Evolutionary conservation across 2,329 filamentous ascomycete genomes (phyloP).

Genomic region (Malbranchea zuffiana): DNA sequence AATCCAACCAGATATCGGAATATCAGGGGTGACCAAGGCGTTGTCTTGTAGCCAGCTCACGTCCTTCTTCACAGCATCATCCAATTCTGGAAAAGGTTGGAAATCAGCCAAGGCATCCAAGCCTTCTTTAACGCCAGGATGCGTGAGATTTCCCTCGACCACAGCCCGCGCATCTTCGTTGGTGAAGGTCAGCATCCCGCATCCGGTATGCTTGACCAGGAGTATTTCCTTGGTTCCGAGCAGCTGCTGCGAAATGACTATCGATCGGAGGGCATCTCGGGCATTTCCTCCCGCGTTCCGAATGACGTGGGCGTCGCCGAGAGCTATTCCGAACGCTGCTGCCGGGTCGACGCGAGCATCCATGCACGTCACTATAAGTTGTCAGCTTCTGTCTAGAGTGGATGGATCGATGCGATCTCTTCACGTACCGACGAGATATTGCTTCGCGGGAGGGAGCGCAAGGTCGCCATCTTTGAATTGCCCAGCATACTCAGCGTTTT

Average conservation of each 20-base stretch:
- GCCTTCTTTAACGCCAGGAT: constrained; percentile 39
- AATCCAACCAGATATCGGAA: constrained; percentile 60
- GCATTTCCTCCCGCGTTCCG: constrained; percentile 61
- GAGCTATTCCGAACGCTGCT: constrained; percentile 55
- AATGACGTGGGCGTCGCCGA: constrained; percentile 70
- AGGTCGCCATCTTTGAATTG: constrained; percentile 57
- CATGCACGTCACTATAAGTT: constrained; percentile 61
- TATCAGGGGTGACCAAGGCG: constrained; percentile 49
- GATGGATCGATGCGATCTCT: background rate
- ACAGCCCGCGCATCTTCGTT: constrained; percentile 46
- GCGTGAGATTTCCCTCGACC: constrained; percentile 50
- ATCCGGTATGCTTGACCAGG: constrained; percentile 62
- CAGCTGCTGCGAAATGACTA: constrained; percentile 69
- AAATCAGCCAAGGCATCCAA: constrained; percentile 46
- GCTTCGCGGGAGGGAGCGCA: constrained; percentile 57
- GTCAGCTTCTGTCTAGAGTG: background rate
- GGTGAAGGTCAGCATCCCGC: constrained; percentile 61
- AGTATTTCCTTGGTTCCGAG: constrained; percentile 66
- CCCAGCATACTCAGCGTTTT: constrained; percentile 48
- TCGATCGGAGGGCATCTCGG: constrained; percentile 58
- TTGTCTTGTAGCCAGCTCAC: constrained; percentile 49
- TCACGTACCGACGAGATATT: constrained; percentile 51
- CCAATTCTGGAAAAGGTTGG: constrained; percentile 53
- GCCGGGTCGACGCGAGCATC: constrained; percentile 62
- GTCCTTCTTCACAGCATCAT: constrained; percentile 55